These are phyloP conservation scores for Helichrysum umbraculigerum DNA, from an alignment of 129 eudicot genomes.

Conservation along the genomic window DNA sequence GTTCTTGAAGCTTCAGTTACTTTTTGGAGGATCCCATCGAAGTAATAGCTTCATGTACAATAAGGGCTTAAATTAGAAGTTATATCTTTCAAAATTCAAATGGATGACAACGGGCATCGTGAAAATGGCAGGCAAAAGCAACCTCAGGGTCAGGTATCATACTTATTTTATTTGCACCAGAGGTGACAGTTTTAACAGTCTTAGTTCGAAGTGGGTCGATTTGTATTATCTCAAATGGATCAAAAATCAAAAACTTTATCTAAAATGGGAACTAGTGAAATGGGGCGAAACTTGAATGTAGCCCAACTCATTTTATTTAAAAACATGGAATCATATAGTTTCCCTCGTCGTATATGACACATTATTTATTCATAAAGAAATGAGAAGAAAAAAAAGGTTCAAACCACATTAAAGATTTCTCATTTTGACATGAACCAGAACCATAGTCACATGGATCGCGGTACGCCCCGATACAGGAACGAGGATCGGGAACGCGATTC, in stretches of 20 bases:
- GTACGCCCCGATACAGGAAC: no score
- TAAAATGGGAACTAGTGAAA: no score
- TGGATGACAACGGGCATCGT: constrained; percentile 92
- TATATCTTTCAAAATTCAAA: constrained; percentile 33
- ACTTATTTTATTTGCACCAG: not conserved
- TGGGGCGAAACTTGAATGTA: not conserved
- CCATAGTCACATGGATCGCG: no score
- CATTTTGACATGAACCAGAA: not conserved
- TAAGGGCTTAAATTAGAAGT: constrained; percentile 22
- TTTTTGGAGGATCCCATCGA: constrained; percentile 20
- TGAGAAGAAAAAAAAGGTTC: no score
- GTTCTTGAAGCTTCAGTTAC: constrained; percentile 17
- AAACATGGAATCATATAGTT: not conserved
- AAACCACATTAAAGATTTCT: not conserved
- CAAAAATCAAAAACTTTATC: no score
- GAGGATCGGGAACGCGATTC: no score
- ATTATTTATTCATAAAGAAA: not conserved
- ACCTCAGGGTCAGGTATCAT: constrained; percentile 75
- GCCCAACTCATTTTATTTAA: not conserved
- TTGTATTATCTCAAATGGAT: not conserved
- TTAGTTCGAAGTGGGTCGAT: not conserved
- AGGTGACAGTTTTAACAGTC: not conserved
- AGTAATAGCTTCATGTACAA: constrained; percentile 22
- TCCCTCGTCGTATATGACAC: not conserved
- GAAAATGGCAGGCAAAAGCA: constrained; percentile 86